Evolutionary conservation across 2,329 filamentous ascomycete genomes (phyloP), one percentile per base, ranked within the genome.

Genomic region (Hymenoscyphus scutula): DNA sequence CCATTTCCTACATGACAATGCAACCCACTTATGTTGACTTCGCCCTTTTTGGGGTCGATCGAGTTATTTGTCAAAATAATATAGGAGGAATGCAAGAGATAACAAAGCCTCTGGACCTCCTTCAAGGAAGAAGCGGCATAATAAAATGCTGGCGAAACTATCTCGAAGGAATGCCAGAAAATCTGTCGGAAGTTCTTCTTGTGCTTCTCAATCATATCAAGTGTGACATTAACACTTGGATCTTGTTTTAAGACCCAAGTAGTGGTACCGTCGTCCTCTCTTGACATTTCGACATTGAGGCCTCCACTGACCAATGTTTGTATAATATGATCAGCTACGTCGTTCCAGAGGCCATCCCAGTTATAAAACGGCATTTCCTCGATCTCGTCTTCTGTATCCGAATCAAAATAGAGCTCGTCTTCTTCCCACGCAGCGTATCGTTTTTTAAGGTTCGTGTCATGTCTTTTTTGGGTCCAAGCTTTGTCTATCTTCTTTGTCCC

Each of bases 1-100:
- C 66, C 66, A 27, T 73, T 69, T 1, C 74, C 73, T n/a, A 74
- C 59, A 56, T 76, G 74, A 6, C 76, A 69, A 53, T 76, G 73
- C 41, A 32, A 32, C 30, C 30, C 30, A 10, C 7, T 10, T 32
- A 32, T 32, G 30, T 32, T 32, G 7, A 32, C 11, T 10, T 32
- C 11, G 30, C 11, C 7, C 7, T 7, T 10, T 7, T 8, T 10
- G 7, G 30, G 30, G 30, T 32, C 30, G 6, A 32, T 32, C 11
- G 30, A 32, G 30, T 32, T 10, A 10, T 32, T 32, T 7, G 30
- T 32, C 7, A 32, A 10, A 32, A 32, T 32, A 10, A 32, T 32
- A 8, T 32, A 32, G 11, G 30, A 8, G 30, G 7, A 8, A 32
- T 32, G 7, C 30, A 32, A 10, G 11, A 32, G 30, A 32, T 10